Percentiles rank a stretch among this genome's conserved stretches.
Evolutionary conservation across 202 grass and related monocot species (phyloP).

Genomic region (Cymbopogon flexuosus): DNA sequence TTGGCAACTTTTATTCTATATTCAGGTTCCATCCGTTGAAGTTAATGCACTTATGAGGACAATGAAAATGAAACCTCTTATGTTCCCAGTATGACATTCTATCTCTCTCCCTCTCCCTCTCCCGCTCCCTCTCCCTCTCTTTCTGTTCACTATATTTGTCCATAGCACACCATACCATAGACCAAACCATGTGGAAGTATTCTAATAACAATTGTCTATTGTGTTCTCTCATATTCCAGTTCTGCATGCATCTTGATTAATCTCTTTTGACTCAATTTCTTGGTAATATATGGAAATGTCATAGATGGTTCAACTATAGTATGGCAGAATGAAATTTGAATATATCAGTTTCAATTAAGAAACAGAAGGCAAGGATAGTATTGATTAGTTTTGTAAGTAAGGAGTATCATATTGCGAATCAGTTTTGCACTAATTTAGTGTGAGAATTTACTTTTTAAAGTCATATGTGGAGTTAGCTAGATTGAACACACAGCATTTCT

Average conservation of each 20-base stretch:
- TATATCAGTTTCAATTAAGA: conserved; percentile 3
- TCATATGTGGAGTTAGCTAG: neutral
- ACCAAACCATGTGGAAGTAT: neutral
- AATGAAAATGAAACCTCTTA: conserved; percentile 78
- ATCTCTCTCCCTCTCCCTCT: conserved; percentile 12
- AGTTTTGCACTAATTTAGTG: conserved; percentile 8
- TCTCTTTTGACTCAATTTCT: conserved; percentile 15
- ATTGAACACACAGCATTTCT: neutral
- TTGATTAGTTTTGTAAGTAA: conserved; percentile 5
- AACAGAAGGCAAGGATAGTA: neutral
- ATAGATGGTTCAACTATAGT: conserved; percentile 14
- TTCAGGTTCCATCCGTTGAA: conserved; percentile 88
- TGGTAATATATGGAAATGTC: conserved; percentile 14
- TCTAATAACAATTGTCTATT: neutral
- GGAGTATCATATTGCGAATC: neutral
- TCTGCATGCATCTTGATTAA: conserved; percentile 16
- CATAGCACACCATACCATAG: neutral
- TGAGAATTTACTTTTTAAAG: neutral
- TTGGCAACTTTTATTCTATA: conserved; percentile 31
- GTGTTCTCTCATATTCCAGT: neutral
- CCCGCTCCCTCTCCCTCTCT: neutral
- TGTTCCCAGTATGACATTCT: conserved; percentile 69
- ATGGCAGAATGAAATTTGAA: conserved; percentile 5
- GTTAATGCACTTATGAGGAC: conserved; percentile 97
- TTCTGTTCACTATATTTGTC: neutral